Percentiles rank a stretch among this genome's conserved stretches.
These are phyloP conservation scores for Claviceps sorghi DNA, from an alignment of 2,329 filamentous ascomycete species.

Conservation along the genomic window DNA sequence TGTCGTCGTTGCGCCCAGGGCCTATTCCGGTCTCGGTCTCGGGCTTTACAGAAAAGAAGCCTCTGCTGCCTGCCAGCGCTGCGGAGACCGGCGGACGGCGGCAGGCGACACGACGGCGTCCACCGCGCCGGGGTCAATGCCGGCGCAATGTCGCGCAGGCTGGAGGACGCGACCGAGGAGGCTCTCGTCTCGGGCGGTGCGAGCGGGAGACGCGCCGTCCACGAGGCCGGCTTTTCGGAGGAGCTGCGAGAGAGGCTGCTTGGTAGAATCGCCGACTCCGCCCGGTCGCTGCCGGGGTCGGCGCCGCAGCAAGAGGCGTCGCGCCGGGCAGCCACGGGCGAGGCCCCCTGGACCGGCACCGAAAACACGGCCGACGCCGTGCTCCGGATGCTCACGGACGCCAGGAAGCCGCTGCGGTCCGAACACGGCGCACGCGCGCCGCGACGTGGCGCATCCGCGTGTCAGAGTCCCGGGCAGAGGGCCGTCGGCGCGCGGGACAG, in stretches of 20 bases:
- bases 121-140: neutral
- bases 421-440: constrained; percentile 38
- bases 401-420: constrained; percentile 52
- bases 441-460: constrained; percentile 22
- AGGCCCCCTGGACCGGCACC: constrained; percentile 61
- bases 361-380: constrained; percentile 63
- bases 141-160: constrained; percentile 39
- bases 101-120: neutral
- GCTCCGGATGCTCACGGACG: constrained; percentile 72
- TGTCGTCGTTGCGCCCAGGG: neutral
- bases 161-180: constrained; percentile 50
- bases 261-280: constrained; percentile 39
- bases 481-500: constrained; percentile 42
- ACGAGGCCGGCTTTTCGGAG: constrained; percentile 49
- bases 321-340: constrained; percentile 11
- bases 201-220: constrained; percentile 42
- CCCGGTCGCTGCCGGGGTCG: constrained; percentile 35
- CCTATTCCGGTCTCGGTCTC: neutral
- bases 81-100: neutral
- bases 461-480: constrained; percentile 29
- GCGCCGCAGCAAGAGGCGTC: constrained; percentile 21
- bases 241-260: constrained; percentile 46
- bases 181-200: constrained; percentile 43
- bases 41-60: neutral
- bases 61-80: neutral